These are phyloP conservation scores for Sanghuangporus sanghuang DNA, from an alignment of 1,284 basidiomycete species.

Conservation along the genomic window DNA sequence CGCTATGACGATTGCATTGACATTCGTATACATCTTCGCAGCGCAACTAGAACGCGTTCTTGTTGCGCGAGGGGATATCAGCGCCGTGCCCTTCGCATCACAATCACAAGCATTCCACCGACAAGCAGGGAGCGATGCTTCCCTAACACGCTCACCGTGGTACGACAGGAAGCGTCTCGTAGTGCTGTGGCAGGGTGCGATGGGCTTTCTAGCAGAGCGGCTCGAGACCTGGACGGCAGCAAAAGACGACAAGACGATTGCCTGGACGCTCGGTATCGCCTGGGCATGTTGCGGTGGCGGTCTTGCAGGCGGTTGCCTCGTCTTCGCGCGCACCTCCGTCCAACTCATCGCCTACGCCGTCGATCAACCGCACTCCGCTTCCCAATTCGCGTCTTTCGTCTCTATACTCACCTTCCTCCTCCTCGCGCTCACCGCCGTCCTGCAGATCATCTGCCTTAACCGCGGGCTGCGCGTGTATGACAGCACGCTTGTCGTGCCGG, in stretches of 20 bases:
- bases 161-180: conserved; percentile 19
- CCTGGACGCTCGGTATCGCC: conserved; percentile 86
- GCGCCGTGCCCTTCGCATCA: conserved; percentile 47
- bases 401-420: conserved; percentile 82
- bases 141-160: neutral
- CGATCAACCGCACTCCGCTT: conserved; percentile 71
- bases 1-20: conserved; percentile 66
- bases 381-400: conserved; percentile 78
- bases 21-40: conserved; percentile 59
- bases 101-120: conserved; percentile 23
- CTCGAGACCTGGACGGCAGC: conserved; percentile 74
- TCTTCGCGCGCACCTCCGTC: conserved; percentile 87
- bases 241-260: conserved; percentile 77
- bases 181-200: conserved; percentile 39
- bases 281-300: conserved; percentile 91
- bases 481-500: conserved; percentile 68
- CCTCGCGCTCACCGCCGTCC: conserved; percentile 72
- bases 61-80: conserved; percentile 58
- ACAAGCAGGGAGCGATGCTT: conserved; percentile 1
- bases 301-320: conserved; percentile 81
- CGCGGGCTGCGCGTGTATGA: conserved; percentile 79
- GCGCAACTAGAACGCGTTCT: conserved; percentile 65
- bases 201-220: conserved; percentile 51
- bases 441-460: conserved; percentile 89
- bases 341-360: conserved; percentile 66